Base-by-base conservation (phyloP, 768 basidiomycete species). In the Rubroboletus pulcherrimus region DNA sequence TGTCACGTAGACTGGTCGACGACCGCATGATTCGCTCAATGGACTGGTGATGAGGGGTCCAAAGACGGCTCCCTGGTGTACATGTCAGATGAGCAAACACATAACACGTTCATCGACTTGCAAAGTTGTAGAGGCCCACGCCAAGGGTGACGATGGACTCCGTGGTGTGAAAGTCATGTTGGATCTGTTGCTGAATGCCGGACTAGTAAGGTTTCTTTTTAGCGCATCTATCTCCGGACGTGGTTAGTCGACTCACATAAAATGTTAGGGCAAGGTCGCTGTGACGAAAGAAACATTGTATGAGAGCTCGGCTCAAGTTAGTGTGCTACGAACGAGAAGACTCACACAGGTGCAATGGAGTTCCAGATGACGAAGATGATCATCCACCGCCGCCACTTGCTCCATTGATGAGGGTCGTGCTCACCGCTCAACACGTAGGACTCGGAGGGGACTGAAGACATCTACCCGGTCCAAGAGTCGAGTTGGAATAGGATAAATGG, bases 281-380 rank as follows among this genome's bases (percentile, higher is more conserved):
- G 40, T n/a, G 17, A 14, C 0, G 21, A 49, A 15, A 34, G 7
- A 39, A 38, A 30, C 4, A 14, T 29, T 29, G 19, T 29, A 40
- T 58, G 43, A 51, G 49, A 49, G 26, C 9, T 17, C 35, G 6
- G 8, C 1, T 33, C 7, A 12, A 12, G 21, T 21, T 21, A 21
- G 21, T 8, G 14, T 21, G 14, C 2, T 1, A 50, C 9, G 26
- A 24, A 44, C 11, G 7, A 26, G 26, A 44, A 17, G 14, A 54
- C 68, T 49, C n/a, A 68, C 68, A 70, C 59, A 12, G 69, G 68
- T 31, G 69, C 69, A 19, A 71, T 69, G 15, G 57, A 53, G 34
- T 68, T 63, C 67, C 64, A 71, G 42, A 70, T 49, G 17, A 70
- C 63, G 31, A 71, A 57, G n/a, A 54, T 47, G 31, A 71, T 69